Conservation (phyloP, 768 basidiomycete genomes). For the Suillus luteus region DNA sequence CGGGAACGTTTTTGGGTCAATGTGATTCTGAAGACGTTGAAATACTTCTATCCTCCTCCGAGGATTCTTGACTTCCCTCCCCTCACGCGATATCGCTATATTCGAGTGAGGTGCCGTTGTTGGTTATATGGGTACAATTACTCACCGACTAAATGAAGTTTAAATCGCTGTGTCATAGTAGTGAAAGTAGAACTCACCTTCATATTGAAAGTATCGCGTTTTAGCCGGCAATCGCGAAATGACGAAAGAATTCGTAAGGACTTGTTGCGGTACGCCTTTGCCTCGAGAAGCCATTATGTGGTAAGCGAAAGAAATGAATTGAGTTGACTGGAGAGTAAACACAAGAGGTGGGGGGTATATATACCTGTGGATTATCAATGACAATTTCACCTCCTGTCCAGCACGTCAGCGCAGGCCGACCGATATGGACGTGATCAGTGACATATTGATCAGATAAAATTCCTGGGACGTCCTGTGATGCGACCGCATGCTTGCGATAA, state of each 20-base stretch:
- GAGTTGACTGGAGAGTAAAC: background rate
- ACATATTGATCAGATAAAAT: background rate
- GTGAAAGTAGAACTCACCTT: slow-evolving; percentile 25
- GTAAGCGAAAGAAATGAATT: background rate
- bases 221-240: slow-evolving; percentile 27
- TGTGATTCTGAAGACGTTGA: slow-evolving; percentile 39
- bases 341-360: background rate
- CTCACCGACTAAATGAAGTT: slow-evolving; percentile 30
- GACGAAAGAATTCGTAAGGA: slow-evolving; percentile 37
- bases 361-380: background rate
- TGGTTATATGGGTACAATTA: slow-evolving; percentile 3
- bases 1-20: slow-evolving; percentile 38
- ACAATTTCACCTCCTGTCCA: too few species aligned
- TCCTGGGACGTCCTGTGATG: background rate
- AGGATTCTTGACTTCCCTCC: background rate
- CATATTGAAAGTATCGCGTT: slow-evolving; percentile 33
- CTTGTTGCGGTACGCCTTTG: slow-evolving; percentile 18
- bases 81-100: slow-evolving; percentile 21
- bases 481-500: slow-evolving; percentile 3
- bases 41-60: slow-evolving; percentile 34
- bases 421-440: slow-evolving; percentile 5
- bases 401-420: background rate
- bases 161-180: slow-evolving; percentile 13
- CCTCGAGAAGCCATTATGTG: background rate
- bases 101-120: slow-evolving; percentile 7